phyloP scores from a whole-genome alignment of 192 early-diverging fungal genomes.

The Chytriomyces sp. region DNA sequence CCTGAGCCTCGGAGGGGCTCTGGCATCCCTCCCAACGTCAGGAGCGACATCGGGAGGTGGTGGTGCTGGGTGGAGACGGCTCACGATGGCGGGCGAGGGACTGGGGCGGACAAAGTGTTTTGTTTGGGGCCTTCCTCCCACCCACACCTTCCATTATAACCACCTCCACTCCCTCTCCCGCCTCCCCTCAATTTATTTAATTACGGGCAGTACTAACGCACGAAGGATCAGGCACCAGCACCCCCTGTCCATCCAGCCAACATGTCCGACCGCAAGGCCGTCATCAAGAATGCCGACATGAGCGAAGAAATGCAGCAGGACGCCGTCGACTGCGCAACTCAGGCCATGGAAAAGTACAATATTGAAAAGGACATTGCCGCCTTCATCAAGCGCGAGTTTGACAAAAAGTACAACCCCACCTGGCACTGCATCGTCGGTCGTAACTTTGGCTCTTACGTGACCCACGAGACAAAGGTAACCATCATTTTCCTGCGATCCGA shows the following conservation, averaged over 20 bases:
- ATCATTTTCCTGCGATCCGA: too few relatives aligned
- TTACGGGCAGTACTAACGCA: too few relatives aligned
- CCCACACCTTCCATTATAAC: too few relatives aligned
- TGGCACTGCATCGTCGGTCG: constrained; percentile 99
- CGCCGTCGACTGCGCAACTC: constrained; percentile 82
- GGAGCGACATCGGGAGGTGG: too few relatives aligned
- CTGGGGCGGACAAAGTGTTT: too few relatives aligned
- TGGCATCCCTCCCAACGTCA: too few relatives aligned
- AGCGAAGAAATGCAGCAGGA: constrained; percentile 91
- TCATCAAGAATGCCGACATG: constrained; percentile 99
- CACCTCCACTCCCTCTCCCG: too few relatives aligned
- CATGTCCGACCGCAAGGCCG: constrained; percentile 81
- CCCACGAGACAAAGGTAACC: constrained; percentile 79
- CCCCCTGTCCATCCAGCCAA: constrained; percentile 31
- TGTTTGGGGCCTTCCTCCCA: too few relatives aligned
- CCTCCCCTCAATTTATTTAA: too few relatives aligned
- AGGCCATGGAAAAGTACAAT: constrained; percentile 89
- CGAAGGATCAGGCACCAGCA: background rate
- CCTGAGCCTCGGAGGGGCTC: too few relatives aligned
- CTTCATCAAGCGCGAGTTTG: constrained; percentile 97
- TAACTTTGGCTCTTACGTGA: constrained; percentile 99
- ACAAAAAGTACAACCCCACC: constrained; percentile 95
- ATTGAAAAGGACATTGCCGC: constrained; percentile 99
- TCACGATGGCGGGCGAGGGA: too few relatives aligned
- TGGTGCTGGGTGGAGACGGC: too few relatives aligned